A percentile compares a stretch with the other conserved stretches of the same genome.
Evolutionary conservation across 352 stramenopile species (phyloP).

Genomic region (Phytophthora syringae): DNA sequence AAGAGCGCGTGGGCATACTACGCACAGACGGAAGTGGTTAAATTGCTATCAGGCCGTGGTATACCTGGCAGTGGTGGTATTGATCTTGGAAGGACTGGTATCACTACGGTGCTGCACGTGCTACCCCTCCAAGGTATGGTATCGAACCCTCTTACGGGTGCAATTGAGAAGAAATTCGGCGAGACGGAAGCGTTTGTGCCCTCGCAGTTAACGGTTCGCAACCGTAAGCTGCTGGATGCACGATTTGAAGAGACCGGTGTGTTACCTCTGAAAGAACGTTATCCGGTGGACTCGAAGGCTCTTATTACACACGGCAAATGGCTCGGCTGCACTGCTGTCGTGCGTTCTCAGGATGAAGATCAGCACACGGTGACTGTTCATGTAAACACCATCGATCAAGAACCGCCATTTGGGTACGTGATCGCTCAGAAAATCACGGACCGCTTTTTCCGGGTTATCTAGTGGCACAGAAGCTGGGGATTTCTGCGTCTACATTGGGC

Average conservation of each 20-base stretch:
- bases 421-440: slow-evolving; percentile 94
- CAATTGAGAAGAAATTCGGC: slow-evolving; percentile 96
- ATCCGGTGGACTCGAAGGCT: slow-evolving; percentile 86
- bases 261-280: slow-evolving; percentile 89
- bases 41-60: slow-evolving; percentile 76
- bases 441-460: slow-evolving; percentile 74
- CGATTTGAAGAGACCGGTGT: slow-evolving; percentile 92
- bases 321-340: slow-evolving; percentile 90
- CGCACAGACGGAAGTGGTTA: slow-evolving; percentile 68
- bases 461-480: slow-evolving; percentile 91
- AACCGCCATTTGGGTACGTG: slow-evolving; percentile 96
- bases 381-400: slow-evolving; percentile 92
- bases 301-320: slow-evolving; percentile 92
- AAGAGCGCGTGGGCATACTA: slow-evolving; percentile 76
- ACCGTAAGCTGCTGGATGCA: slow-evolving; percentile 92
- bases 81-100: slow-evolving; percentile 89
- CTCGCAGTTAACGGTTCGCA: slow-evolving; percentile 94
- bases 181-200: slow-evolving; percentile 95
- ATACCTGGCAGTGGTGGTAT: slow-evolving; percentile 92
- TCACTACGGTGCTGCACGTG: slow-evolving; percentile 79
- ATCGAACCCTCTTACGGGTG: slow-evolving; percentile 93
- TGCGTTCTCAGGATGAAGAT: slow-evolving; percentile 52
- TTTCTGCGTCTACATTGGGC: slow-evolving; percentile 92
- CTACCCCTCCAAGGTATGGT: slow-evolving; percentile 93
- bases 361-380: slow-evolving; percentile 91